Percentiles rank a stretch among this genome's conserved stretches.
phyloP scores from a whole-genome alignment of 305 asterid genomes.

The Nicotiana rustica region DNA sequence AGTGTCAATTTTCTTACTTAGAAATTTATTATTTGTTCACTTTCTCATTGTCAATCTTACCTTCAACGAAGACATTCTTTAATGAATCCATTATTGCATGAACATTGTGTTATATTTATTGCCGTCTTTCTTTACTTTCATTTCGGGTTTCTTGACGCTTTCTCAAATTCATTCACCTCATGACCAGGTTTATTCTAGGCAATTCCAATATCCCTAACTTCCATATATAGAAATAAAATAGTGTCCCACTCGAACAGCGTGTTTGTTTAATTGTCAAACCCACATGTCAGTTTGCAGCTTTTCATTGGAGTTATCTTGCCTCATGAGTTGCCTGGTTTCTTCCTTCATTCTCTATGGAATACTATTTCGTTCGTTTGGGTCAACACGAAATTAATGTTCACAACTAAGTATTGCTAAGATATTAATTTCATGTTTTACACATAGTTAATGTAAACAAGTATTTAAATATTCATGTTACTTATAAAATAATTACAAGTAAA shows the following conservation, averaged over 20 bases:
- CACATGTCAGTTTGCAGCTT: background rate
- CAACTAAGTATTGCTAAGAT: background rate
- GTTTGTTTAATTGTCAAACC: background rate
- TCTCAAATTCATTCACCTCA: no score
- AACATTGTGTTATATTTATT: no score
- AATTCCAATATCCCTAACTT: no score
- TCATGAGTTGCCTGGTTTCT: conserved; percentile 2
- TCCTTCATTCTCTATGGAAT: background rate
- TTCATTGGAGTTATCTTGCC: background rate
- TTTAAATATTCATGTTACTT: no score
- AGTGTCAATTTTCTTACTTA: no score
- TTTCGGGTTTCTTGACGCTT: background rate
- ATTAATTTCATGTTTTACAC: no score
- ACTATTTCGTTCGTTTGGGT: background rate
- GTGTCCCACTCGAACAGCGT: background rate
- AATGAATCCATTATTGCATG: background rate
- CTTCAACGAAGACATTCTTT: no score
- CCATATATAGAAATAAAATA: background rate
- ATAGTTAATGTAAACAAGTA: no score
- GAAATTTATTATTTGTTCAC: no score
- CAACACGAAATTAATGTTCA: background rate
- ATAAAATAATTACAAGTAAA: no score
- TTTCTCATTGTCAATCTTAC: no score
- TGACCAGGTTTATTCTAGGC: background rate
- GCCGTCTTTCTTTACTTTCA: background rate